Conservation (phyloP, 768 basidiomycete species). For the Amanita jacksonii region DNA sequence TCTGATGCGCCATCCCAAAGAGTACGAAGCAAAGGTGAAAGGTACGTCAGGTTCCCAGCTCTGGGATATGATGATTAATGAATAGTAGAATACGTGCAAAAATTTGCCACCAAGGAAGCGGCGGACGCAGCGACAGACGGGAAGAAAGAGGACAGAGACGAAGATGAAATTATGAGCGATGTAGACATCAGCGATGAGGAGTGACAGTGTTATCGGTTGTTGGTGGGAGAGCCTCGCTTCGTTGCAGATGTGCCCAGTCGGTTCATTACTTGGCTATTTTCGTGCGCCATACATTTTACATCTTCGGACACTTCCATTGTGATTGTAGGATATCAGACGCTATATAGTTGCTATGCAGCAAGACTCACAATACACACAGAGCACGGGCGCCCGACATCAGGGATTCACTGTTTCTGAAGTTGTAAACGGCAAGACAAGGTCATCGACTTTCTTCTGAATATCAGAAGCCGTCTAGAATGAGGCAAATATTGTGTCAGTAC, state of each 20-base stretch:
- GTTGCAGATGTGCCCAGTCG: neutral
- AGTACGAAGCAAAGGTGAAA: constrained; percentile 91
- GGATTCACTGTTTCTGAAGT: constrained; percentile 9
- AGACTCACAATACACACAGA: constrained; percentile 5
- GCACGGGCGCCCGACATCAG: neutral
- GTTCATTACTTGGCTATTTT: neutral
- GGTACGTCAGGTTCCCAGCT: constrained; percentile 25
- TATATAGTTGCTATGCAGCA: constrained; percentile 12
- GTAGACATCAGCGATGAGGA: constrained; percentile 77
- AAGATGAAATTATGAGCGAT: constrained; percentile 84
- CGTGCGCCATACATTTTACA: neutral
- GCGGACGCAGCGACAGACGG: constrained; percentile 62
- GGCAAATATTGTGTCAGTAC: constrained; percentile 3
- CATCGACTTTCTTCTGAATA: constrained; percentile 67
- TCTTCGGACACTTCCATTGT: constrained; percentile 4
- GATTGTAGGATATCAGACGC: constrained; percentile 13
- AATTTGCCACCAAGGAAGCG: constrained; percentile 87
- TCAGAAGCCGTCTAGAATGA: constrained; percentile 51
- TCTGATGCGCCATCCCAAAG: constrained; percentile 94
- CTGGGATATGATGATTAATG: neutral
- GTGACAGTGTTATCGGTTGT: constrained; percentile 12
- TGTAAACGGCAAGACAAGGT: constrained; percentile 43
- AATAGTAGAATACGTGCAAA: constrained; percentile 86
- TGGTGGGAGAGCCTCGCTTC: neutral
- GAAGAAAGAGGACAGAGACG: constrained; percentile 58